Evolutionary conservation across 2,329 filamentous ascomycete genomes (phyloP), one percentile per base, ranked within the genome.

Genomic region (Arthrobotrys iridis): DNA sequence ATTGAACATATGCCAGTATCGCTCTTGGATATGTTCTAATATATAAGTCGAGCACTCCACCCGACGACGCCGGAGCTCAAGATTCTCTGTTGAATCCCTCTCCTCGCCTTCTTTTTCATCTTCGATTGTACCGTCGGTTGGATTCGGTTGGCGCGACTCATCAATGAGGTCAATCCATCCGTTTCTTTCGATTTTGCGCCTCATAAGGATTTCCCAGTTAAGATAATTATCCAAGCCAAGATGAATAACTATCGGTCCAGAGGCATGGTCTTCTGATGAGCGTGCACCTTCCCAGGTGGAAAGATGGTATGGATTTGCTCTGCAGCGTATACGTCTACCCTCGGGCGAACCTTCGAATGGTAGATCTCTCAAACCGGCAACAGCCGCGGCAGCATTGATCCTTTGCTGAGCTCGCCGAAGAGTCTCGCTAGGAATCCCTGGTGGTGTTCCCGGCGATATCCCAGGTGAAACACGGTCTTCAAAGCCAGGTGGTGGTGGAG

Each of bases 191-290:
- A 67, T 58, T 7, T 48, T 46, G 18, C 52, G 40, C 20, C 13
- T 35, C 15, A 67, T 59, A 10, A 67, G 28, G 7, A 59, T 59
- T n/a, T 22, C 50, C 64, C 64, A 67, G 18, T 58, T 67, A 26
- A 67, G 63, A 30, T 58, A 67, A 30, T 67, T 67, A 8, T 45
- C 40, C 2, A n/a, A 3, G n/a, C 26, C 26, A 11, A 55, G 48
- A 5, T 11, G 33, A 10, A 35, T 37, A 33, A 20, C 15, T 13
- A 55, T 13, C 8, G 48, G 15, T 11, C 28, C 15, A 1, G 15
- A 4, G 4, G 5, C n/a, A 2, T 5, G 6, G 11, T 11, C 4
- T 15, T 50, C n/a, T 50, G 13, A n/a, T 8, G 5, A n/a, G 24
- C 20, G 15, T 20, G 46, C 13, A 1, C 26, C n/a, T 50, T 50